Evolutionary conservation across 768 basidiomycete species (phyloP).

Genomic region (Galerina marginata): DNA sequence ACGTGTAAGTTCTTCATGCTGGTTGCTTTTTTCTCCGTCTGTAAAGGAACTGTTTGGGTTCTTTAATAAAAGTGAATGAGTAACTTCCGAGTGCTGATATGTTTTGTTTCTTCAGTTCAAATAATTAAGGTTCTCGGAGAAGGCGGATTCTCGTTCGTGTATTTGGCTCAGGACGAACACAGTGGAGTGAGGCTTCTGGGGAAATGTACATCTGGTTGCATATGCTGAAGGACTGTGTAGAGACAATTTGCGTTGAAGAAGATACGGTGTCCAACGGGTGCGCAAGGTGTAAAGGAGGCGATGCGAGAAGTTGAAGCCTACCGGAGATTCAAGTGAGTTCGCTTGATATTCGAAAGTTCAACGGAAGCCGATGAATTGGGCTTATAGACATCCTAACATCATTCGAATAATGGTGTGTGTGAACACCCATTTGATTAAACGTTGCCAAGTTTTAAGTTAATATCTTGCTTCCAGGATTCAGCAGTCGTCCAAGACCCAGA

Average conservation of each 20-base stretch:
- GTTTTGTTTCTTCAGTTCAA: constrained; percentile 60
- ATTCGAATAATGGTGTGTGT: constrained; percentile 83
- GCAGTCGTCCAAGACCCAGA: constrained; percentile 93
- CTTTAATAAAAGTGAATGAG: too few species aligned
- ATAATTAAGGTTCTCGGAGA: constrained; percentile 94
- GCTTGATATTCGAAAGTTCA: background rate
- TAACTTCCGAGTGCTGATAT: background rate
- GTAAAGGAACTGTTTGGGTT: too few species aligned
- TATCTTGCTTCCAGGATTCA: constrained; percentile 65
- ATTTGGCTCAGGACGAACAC: constrained; percentile 84
- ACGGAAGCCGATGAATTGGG: constrained; percentile 4
- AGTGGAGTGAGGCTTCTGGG: constrained; percentile 67
- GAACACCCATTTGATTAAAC: background rate
- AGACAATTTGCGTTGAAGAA: constrained; percentile 97
- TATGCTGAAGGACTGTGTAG: constrained; percentile 36
- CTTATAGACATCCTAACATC: constrained; percentile 87
- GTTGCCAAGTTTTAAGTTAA: background rate
- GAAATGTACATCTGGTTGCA: background rate
- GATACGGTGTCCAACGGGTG: constrained; percentile 89
- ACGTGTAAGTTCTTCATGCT: constrained; percentile 65
- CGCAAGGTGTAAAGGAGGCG: constrained; percentile 87
- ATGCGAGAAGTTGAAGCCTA: constrained; percentile 94
- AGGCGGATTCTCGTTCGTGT: constrained; percentile 94
- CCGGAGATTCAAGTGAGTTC: constrained; percentile 85
- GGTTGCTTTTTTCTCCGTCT: background rate